phyloP scores from a whole-genome alignment of 176 grass and related monocot species.

The Secale cereale region DNA sequence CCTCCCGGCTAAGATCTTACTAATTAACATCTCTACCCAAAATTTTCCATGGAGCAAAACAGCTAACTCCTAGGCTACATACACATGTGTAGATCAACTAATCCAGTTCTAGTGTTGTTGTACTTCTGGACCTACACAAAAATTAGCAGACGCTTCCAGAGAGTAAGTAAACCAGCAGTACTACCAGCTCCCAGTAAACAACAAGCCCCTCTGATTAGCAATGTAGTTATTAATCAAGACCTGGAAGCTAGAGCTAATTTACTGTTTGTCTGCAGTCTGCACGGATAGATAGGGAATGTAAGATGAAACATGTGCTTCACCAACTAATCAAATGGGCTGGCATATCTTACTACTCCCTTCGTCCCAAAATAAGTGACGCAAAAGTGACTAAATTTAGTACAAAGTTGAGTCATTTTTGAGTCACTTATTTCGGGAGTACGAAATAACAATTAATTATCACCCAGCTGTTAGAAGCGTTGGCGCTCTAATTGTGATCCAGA shows the following conservation, averaged over 20 bases:
- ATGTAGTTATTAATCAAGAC: background rate
- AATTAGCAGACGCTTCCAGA: constrained; percentile 32
- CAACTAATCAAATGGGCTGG: constrained; percentile 19
- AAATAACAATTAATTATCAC: no score
- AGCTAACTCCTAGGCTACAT: no score
- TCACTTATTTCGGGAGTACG: no score
- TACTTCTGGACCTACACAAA: background rate
- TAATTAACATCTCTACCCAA: background rate
- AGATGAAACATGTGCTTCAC: constrained; percentile 30
- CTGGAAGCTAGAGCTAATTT: constrained; percentile 27
- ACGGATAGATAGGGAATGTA: constrained; percentile 37
- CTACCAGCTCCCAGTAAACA: constrained; percentile 4
- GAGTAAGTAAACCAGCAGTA: background rate
- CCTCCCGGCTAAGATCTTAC: no score
- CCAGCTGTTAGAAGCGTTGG: no score
- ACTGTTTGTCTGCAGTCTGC: constrained; percentile 16
- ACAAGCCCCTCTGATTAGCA: no score
- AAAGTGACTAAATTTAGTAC: no score
- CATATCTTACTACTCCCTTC: no score
- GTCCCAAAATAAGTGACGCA: no score
- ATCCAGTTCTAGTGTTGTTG: background rate
- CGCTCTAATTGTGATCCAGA: no score
- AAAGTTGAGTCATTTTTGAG: no score
- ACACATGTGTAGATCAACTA: background rate
- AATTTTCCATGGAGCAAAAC: background rate